phyloP scores from a whole-genome alignment of 2,329 filamentous ascomycete species.

The Onygenales sp. region DNA sequence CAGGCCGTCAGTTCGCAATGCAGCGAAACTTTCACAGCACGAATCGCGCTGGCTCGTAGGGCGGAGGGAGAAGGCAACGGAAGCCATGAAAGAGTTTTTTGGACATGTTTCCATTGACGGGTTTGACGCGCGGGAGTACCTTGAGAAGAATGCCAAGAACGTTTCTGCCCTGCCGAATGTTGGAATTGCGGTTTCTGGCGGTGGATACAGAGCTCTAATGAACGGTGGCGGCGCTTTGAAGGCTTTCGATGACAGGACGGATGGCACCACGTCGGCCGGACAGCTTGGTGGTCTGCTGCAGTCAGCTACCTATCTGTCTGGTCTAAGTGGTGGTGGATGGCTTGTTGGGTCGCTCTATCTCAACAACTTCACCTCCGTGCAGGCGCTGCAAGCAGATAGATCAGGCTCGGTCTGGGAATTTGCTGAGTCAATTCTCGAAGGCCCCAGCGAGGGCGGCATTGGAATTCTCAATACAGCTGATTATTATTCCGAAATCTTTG shows the following conservation, averaged over 20 bases:
- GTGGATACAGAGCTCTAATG: slow-evolving; percentile 78
- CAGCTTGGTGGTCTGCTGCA: slow-evolving; percentile 76
- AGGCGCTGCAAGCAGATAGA: slow-evolving; percentile 41
- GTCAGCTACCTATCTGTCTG: slow-evolving; percentile 68
- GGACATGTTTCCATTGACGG: slow-evolving; percentile 61
- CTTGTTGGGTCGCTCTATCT: slow-evolving; percentile 69
- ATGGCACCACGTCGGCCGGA: slow-evolving; percentile 50
- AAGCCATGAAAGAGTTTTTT: slow-evolving; percentile 67
- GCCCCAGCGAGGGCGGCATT: slow-evolving; percentile 40
- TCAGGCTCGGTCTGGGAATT: slow-evolving; percentile 52
- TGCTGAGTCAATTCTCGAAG: slow-evolving; percentile 51
- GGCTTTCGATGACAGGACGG: slow-evolving; percentile 67
- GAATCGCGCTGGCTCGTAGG: slow-evolving; percentile 66
- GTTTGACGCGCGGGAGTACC: slow-evolving; percentile 67
- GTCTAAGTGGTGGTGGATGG: slow-evolving; percentile 77
- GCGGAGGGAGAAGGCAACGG: slow-evolving; percentile 62
- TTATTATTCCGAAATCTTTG: slow-evolving; percentile 54
- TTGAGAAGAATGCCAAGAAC: slow-evolving; percentile 51
- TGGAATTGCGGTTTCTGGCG: slow-evolving; percentile 69
- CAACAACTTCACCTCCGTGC: slow-evolving; percentile 67
- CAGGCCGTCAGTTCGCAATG: slow-evolving; percentile 60
- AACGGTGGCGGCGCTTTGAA: slow-evolving; percentile 72
- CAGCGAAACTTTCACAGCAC: slow-evolving; percentile 52
- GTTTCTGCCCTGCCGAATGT: slow-evolving; percentile 55
- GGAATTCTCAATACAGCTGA: slow-evolving; percentile 46